Evolutionary conservation across 1,284 basidiomycete species (phyloP).

Genomic region (Volvariella volvacea): DNA sequence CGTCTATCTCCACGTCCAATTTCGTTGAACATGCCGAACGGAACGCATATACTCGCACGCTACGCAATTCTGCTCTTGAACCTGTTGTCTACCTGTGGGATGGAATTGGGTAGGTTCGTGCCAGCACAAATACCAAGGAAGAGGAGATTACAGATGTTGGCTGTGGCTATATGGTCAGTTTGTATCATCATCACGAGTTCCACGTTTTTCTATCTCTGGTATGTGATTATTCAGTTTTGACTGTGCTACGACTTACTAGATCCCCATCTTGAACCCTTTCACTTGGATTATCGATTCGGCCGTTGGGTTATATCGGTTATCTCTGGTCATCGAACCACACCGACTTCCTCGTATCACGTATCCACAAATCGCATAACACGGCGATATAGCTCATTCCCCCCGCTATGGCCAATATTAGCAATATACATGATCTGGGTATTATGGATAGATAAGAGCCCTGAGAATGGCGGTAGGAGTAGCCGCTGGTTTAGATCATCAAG

Average conservation of each 20-base stretch:
- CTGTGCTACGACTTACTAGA: too few relatives aligned
- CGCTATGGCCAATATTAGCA: conserved; percentile 80
- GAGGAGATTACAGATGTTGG: conserved; percentile 79
- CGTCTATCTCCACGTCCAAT: neutral
- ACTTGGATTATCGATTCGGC: conserved; percentile 3
- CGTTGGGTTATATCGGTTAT: too few relatives aligned
- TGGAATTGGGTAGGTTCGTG: conserved; percentile 47
- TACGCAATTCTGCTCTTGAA: too few relatives aligned
- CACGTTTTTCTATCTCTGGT: conserved; percentile 79
- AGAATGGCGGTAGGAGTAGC: conserved; percentile 71
- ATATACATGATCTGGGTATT: conserved; percentile 82
- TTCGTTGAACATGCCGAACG: neutral
- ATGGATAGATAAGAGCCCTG: conserved; percentile 73
- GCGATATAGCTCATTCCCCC: conserved; percentile 74
- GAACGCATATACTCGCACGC: conserved; percentile 1
- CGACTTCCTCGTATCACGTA: too few relatives aligned
- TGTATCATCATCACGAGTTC: conserved; percentile 67
- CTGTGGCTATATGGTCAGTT: conserved; percentile 84
- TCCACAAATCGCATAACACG: too few relatives aligned
- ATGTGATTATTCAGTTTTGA: too few relatives aligned
- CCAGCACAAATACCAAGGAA: conserved; percentile 71
- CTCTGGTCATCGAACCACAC: too few relatives aligned
- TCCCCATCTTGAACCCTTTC: neutral
- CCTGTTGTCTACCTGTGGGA: too few relatives aligned
- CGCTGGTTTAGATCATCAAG: conserved; percentile 68